Evolutionary conservation across 352 stramenopile genomes (phyloP), one percentile per base, ranked within the genome.

Genomic region (Pythium plurisporium): DNA sequence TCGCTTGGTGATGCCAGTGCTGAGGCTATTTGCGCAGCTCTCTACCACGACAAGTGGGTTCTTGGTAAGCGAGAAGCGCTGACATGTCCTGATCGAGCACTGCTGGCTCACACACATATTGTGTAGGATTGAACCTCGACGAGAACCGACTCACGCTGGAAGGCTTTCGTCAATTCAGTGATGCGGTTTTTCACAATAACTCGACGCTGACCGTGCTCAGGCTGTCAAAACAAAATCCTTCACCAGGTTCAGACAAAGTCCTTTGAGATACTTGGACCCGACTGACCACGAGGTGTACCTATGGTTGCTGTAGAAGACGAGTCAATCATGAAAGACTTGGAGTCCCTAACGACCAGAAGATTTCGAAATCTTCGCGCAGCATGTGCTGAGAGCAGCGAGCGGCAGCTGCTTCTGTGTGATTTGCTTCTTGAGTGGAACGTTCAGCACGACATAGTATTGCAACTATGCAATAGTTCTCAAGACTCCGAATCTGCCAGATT

Each of bases 11-110:
- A 86, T 37, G 55, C 67, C 8, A 52, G 61, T 5, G 59, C 65
- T 11, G 65, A 78, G 55, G 48, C 62, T 14, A 62, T 87, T n/a
- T 73, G 59, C 37, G 66, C 74, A 26, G 67, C 70, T n/a, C 78
- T 88, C 23, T 79, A 70, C 40, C 75, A 83, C 54, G 75, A 88
- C 62, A 88, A 86, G 51, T 88, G 78, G 78, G 23, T 86, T 8
- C 47, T 88, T 5, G 75, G 74, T 84, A 59, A 56, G 37, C n/a
- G 29, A 26, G 38, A 22, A 36, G 9, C 26, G 10, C 26, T 34
- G 30, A 22, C 22, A 55, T n/a, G 9, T n/a, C 0, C 1, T 17
- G 41, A 36, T 27, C 0, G 20, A 17, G 29, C 2, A 8, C 3
- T n/a, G n/a, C 12, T 5, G 14, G 31, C 25, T 44, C 15, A 15